Base-by-base conservation (phyloP, 1,284 basidiomycete species). In the Porogramme epimiltina region DNA sequence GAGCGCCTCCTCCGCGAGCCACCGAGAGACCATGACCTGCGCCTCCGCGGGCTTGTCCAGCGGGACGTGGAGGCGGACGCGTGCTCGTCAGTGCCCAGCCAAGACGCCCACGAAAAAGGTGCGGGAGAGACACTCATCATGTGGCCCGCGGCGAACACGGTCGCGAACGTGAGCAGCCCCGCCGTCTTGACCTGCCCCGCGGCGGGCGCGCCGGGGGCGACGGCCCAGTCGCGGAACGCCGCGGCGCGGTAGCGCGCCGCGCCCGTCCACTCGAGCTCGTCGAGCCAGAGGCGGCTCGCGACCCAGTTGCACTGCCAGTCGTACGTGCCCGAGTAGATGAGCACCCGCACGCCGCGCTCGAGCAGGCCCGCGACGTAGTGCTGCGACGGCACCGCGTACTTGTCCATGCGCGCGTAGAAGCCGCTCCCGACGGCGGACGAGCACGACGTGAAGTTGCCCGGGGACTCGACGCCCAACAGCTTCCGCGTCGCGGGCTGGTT, bases 251-350 rank as follows among this genome's bases (percentile, higher is more conserved):
- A 91, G 18, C 61, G 75, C 37, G 71, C 70, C 44, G 76, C 67
- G 1, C 87, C 84, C 11, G 75, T 78, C 89, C 89, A 92, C 45
- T 86, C 78, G n/a, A 91, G 72, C 56, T 80, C 76, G 52, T 90
- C 82, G 31, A 87, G 80, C 89, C 88, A 91, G 42, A 82, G 70
- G 63, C 81, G 80, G 66, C 91, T 91, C 22, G 84, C 82, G 39
- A 88, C 75, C 82, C 86, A 89, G 66, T 91, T 91, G 68, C 87
- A 91, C 64, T 88, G 84, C 80, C 83, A 89, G 66, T 91, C 89
- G 59, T 84, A 87, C 31, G 85, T 88, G n/a, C 89, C 88, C 4
- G 85, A 85, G 58, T 91, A 90, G 54, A 91, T 84, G 45, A 93
- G 73, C 23, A 91, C 72, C 19, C 82, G 76, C 36, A 93, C 69